Base-by-base conservation (phyloP, 495 filamentous ascomycete species). In the Penicillium silybi region DNA sequence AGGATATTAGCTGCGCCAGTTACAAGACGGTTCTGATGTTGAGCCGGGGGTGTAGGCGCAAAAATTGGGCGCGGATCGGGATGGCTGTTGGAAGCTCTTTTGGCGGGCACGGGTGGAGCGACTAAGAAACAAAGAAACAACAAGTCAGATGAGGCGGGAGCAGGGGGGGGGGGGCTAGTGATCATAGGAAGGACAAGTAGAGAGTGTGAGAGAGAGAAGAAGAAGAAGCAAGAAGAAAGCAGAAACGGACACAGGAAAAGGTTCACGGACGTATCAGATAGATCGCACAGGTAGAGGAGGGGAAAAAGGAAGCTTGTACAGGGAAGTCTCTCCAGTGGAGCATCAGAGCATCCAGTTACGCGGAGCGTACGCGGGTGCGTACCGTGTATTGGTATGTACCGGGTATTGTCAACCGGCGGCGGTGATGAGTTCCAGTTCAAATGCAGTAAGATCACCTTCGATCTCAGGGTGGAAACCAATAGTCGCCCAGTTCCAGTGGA, bases 91-190 rank as follows among this genome's bases (percentile, higher is more conserved):
- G 44, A 20, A 22, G 39, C 17, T 35, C 35, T 46, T 23, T n/a
- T 17, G 35, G 37, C 35, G 32, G 37, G 20, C 22, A 23, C 39
- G n/a, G 41, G 56, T 62, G 62, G 59, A 59, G 62, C 59, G 46
- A 54, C 52, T 59, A 26, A 41, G 45, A 32, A 32, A 57, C 51
- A 57, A 57, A 57, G 41, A 62, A 62, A 55, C 46, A 42, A 42
- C 57, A 42, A 65, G 62, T 58, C 55, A 38, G 41, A 35, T 18
- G 22, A 22, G 47, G 52, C n/a, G n/a, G 41, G 58, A 62, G 54
- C 53, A 37, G 52, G 55, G 38, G 41, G 48, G 54, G 51, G 47
- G 46, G 25, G 38, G 23, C 2, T 35, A 20, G 18, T n/a, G 25
- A 57, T 46, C 8, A 46, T n/a, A 37, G 8, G 41, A n/a, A 42